These are phyloP conservation scores for Histomonas meleagridis DNA, from an alignment of 208 protist genomes.

Conservation along the genomic window DNA sequence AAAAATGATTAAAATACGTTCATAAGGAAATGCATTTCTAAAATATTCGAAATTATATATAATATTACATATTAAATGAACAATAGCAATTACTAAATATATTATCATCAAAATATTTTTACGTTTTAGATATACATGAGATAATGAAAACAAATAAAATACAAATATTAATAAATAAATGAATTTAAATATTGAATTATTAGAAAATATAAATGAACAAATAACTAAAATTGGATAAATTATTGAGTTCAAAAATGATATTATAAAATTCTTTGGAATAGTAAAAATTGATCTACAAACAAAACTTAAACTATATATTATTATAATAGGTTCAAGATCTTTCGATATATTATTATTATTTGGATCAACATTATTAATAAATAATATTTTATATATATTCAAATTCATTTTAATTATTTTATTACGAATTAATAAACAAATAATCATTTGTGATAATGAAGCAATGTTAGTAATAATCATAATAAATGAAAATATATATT, in stretches of 20 bases:
- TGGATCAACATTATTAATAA: background rate
- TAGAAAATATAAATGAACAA: background rate
- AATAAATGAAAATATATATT: background rate
- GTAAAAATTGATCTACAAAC: background rate
- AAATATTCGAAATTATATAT: background rate
- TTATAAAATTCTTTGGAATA: background rate
- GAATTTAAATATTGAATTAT: background rate
- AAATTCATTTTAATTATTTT: background rate
- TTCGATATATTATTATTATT: background rate
- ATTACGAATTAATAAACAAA: background rate
- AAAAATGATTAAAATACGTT: background rate
- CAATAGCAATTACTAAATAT: background rate
- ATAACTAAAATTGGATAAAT: background rate
- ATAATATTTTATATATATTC: background rate
- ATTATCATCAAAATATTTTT: background rate
- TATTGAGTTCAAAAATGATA: background rate
- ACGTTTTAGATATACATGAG: background rate
- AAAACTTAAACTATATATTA: background rate
- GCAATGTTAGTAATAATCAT: background rate
- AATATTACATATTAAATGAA: background rate
- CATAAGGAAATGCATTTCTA: background rate
- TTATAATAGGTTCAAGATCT: background rate
- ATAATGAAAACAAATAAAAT: background rate
- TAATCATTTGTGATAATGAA: background rate
- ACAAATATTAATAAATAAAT: background rate